Base-by-base conservation (phyloP, 2,329 filamentous ascomycete species). In the Penicillium corylophilum region DNA sequence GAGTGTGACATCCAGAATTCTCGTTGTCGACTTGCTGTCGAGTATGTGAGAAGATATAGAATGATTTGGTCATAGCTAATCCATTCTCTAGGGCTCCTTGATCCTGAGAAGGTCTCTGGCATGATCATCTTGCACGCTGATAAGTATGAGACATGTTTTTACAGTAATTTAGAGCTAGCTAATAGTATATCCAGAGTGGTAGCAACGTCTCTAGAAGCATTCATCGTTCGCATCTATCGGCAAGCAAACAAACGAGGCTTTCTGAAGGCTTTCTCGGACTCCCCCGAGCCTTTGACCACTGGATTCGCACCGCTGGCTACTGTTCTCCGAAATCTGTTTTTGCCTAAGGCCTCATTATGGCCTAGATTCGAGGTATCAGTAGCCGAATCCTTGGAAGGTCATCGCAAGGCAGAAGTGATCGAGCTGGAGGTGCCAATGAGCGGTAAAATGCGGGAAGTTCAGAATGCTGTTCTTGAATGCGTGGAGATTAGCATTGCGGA, bases 401-500 rank as follows among this genome's bases (percentile, higher is more conserved):
- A 89, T 69, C 87, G 88, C 65, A 96, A 93, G 68, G 93, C 94
- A 4, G 94, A 99, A 72, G 94, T 99, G 41, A 95, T 99, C 57
- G 94, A 99, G 73, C 79, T 97, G 22, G 94, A 96, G 71, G 88
- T 99, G 5, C 87, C 90, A 24, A 97, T 99, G 93, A 96, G 90
- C 5, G 89, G 95, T 33, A 82, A 85, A 44, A 99, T 99, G 94
- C 83, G 82, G 54, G 86, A 91, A 38, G 96, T 99, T 36, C 94
- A 99, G 67, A 93, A 89, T 57, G 92, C 94, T 23, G 87, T 97
- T 53, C 83, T 99, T 72, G 93, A 97, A 68, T 99, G 94, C 67
- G 92, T 99, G 16, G 93, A 97, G 71, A 87, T 90, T 61, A 96
- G 91, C 67, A 94, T 99, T 59, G 85, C 89, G 49, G 94, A 99